These are phyloP conservation scores for Linum tenue DNA, from an alignment of 345 rosid genomes.

Conservation along the genomic window DNA sequence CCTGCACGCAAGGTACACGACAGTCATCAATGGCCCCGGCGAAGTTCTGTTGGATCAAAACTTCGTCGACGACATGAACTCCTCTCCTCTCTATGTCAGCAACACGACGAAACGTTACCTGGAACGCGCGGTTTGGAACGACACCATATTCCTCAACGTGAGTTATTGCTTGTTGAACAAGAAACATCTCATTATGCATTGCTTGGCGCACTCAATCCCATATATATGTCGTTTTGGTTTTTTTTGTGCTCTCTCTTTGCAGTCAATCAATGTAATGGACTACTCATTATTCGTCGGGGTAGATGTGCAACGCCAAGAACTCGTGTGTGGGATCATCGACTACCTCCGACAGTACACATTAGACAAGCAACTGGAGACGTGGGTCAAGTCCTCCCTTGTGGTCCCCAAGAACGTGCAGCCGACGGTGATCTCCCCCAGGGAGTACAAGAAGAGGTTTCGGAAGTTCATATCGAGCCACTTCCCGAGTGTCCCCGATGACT, in stretches of 20 bases:
- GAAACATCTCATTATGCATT: too few species aligned
- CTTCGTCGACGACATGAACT: slow-evolving; percentile 86
- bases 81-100: slow-evolving; percentile 81
- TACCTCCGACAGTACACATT: slow-evolving; percentile 93
- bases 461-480: slow-evolving; percentile 85
- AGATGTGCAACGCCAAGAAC: slow-evolving; percentile 52
- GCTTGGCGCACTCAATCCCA: too few species aligned
- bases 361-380: slow-evolving; percentile 96
- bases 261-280: slow-evolving; percentile 94
- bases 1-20: slow-evolving; percentile 55
- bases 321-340: slow-evolving; percentile 95
- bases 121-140: slow-evolving; percentile 91
- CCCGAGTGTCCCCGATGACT: slow-evolving; percentile 77
- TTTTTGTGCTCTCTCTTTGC: slow-evolving; percentile 10
- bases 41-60: slow-evolving; percentile 92
- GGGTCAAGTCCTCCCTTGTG: slow-evolving; percentile 89
- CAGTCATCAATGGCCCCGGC: slow-evolving; percentile 44
- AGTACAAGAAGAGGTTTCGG: slow-evolving; percentile 89
- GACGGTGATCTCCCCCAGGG: slow-evolving; percentile 81
- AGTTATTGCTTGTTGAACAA: slow-evolving; percentile 22
- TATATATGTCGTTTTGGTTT: too few species aligned
- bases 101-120: slow-evolving; percentile 58
- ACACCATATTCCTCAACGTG: slow-evolving; percentile 80
- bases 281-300: slow-evolving; percentile 90
- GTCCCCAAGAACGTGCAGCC: slow-evolving; percentile 76